Base-by-base conservation (phyloP, 2,329 filamentous ascomycete species). In the Claviceps capensis region DNA sequence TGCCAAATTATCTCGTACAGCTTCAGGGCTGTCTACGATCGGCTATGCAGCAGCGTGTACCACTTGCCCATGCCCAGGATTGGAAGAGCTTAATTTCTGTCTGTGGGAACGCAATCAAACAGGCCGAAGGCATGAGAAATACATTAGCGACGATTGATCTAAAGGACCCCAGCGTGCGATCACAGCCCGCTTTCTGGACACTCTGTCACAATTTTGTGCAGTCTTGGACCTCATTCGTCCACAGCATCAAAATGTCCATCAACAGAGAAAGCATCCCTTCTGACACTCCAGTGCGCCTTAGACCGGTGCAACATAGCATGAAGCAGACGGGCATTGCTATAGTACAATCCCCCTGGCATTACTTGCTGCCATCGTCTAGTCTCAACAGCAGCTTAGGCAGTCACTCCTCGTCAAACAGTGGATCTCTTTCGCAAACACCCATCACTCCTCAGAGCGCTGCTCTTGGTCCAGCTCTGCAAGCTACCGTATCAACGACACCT, bases 381-480 rank as follows among this genome's bases (percentile, higher is more conserved):
- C 52, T 53, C 16, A 48, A 51, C 16, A 53, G 54, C 40, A 59
- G 60, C 41, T 54, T 59, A 7, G 55, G 56, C 17, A 53, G 54
- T 8, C 54, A 58, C 14, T 62, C 55, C 50, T 57, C 59, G 13
- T 58, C 59, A 22, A 58, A 62, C 17, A 57, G 58, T 42, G 58
- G 61, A 52, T 66, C 64, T 19, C 62, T 58, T 57, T 52, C 62
- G 55, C 61, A 64, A 51, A 62, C 72, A 40, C 89, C 90, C 8
- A 88, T 93, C 61, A 96, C 90, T 1, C 90, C 91, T 7, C 78
- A 95, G 55, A 93, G 87, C 60, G 90, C 89, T 16, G 90, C 90
- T 1, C 74, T 96, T 5, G 91, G 90, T 0, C 88, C 90, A 5
- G 90, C 90, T 19, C 87, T 89, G 51, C 89, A 95, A 67, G 89